Base-by-base conservation (phyloP, 2,329 filamentous ascomycete genomes). In the Apiospora kogelbergensis region DNA sequence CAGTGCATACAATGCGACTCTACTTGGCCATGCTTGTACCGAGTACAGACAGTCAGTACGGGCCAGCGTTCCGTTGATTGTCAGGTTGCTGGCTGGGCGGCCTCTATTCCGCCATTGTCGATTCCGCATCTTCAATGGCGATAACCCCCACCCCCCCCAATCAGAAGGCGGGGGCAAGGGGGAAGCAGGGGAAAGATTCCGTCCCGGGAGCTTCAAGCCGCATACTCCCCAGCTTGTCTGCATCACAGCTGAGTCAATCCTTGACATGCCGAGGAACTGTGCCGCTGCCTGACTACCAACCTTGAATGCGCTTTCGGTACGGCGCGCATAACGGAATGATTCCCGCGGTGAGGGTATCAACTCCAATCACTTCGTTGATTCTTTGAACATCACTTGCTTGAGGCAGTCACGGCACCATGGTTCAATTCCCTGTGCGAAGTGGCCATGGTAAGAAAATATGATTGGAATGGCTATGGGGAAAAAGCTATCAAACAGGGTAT, bases 401-500 rank as follows among this genome's bases (percentile, higher is more conserved):
- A 10, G 42, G 15, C 20, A 9, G 30, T n/a, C 53, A 60, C 53
- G n/a, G 17, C 26, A 60, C 2, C 11, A 37, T 6, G 9, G 6
- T 9, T 22, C 30, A 22, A 37, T 9, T 42, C 6, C n/a, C 5
- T 53, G 11, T 26, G 7, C 24, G 6, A 1, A 57, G 6, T 37
- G 30, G 2, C 37, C 53, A 13, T 22, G 3, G 30, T 37, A 60
- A 6, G 20, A 60, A 37, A 60, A 37, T 45, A 13, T 45, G 15
- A 6, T 60, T 37, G 53, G 33, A 9, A 60, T 37, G 53, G 53
- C 53, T 17, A n/a, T n/a, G n/a, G n/a, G 20, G 26, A 37, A 30
- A 60, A 6, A 60, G 30, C 30, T 60, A 60, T 60, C 53, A 60
- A 60, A 60, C 53, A 60, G 53, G 53, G 53, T 60, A 60, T 60